Conservation (phyloP, 1,284 basidiomycete species). For the Caloboletus firmus region DNA sequence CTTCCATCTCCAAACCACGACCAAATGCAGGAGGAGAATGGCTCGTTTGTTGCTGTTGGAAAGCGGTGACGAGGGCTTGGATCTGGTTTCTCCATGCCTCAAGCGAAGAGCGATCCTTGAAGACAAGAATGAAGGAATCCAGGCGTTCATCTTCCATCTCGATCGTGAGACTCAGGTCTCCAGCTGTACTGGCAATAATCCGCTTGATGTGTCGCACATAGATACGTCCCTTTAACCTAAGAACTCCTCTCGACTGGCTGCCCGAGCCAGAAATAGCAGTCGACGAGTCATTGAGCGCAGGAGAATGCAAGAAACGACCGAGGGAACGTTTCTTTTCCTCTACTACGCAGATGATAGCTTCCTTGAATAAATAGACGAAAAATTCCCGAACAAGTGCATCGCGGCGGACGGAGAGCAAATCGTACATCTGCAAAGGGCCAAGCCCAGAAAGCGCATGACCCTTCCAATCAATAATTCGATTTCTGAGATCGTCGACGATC, state of each 20-base stretch:
- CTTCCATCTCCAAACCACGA: conserved; percentile 60
- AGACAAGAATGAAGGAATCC: conserved; percentile 92
- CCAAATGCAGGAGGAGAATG: conserved; percentile 38
- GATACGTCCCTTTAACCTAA: conserved; percentile 92
- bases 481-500: conserved; percentile 84
- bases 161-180: conserved; percentile 88
- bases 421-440: conserved; percentile 88
- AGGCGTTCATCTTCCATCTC: conserved; percentile 93
- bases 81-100: conserved; percentile 87
- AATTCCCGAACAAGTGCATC: conserved; percentile 87
- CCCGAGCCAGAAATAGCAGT: conserved; percentile 42
- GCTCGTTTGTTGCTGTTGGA: conserved; percentile 46
- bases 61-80: conserved; percentile 66
- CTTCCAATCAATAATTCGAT: conserved; percentile 92
- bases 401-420: conserved; percentile 84
- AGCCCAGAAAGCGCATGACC: conserved; percentile 85
- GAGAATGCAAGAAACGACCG: conserved; percentile 65
- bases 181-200: conserved; percentile 74
- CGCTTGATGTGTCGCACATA: conserved; percentile 91
- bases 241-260: conserved; percentile 65
- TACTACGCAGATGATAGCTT: conserved; percentile 94
- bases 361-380: conserved; percentile 93
- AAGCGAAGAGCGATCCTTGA: conserved; percentile 85
- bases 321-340: conserved; percentile 88
- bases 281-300: conserved; percentile 50